These are phyloP conservation scores for Syzygium aromaticum DNA, from an alignment of 345 rosid species.

Conservation along the genomic window DNA sequence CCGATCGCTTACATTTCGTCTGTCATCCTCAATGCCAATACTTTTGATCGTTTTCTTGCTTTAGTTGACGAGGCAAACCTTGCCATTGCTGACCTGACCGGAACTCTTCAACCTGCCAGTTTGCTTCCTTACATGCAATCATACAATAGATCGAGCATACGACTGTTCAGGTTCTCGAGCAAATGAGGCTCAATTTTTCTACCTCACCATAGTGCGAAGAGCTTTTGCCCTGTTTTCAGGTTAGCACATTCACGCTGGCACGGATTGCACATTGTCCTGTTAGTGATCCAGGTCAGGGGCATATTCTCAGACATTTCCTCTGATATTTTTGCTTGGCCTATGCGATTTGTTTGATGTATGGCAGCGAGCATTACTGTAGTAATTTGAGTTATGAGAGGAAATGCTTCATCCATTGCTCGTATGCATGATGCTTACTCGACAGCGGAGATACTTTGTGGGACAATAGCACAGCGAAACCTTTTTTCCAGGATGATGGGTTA, in stretches of 20 bases:
- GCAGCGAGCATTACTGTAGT: not conserved
- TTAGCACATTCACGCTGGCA: not conserved
- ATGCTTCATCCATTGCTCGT: not conserved
- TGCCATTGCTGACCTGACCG: slow-evolving; percentile 35
- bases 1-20: slow-evolving; percentile 39
- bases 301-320: not conserved
- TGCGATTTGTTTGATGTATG: not conserved
- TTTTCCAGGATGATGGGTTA: not conserved
- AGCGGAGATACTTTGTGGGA: not conserved
- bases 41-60: slow-evolving; percentile 42
- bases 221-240: not conserved
- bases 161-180: not conserved
- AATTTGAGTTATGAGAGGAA: not conserved
- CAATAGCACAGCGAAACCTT: not conserved
- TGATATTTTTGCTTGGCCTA: not conserved
- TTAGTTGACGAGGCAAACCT: slow-evolving; percentile 46
- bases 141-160: not conserved
- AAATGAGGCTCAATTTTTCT: slow-evolving; percentile 12
- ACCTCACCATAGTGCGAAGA: slow-evolving; percentile 31
- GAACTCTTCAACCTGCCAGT: slow-evolving; percentile 37
- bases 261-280: not conserved
- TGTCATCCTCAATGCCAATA: slow-evolving; percentile 45
- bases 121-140: slow-evolving; percentile 25
- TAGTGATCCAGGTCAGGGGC: not conserved
- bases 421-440: not conserved